Conservation (phyloP, 257 asterid genomes). For the Fraxinus pennsylvanica region DNA sequence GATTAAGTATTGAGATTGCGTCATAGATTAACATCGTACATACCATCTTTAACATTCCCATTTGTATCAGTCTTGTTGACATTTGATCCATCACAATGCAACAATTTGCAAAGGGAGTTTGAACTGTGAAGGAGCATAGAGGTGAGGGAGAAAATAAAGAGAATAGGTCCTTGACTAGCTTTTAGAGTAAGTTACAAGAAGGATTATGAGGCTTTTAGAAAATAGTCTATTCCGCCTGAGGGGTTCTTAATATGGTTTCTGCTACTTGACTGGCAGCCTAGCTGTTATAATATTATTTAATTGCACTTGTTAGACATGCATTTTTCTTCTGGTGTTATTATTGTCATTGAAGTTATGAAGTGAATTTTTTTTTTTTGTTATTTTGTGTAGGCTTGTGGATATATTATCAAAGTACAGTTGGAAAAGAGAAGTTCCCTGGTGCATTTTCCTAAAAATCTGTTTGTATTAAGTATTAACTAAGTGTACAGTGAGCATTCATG, state of each 20-base stretch:
- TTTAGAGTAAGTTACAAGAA: background rate
- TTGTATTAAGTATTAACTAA: background rate
- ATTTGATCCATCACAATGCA: too few relatives aligned
- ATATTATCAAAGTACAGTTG: background rate
- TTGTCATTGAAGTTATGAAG: background rate
- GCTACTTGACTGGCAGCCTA: background rate
- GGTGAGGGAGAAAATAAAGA: too few relatives aligned
- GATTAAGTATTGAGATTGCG: too few relatives aligned
- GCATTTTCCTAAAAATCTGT: background rate
- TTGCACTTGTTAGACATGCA: background rate
- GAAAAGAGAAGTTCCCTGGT: background rate
- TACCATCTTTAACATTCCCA: too few relatives aligned
- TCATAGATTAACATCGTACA: too few relatives aligned
- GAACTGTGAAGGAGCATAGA: too few relatives aligned
- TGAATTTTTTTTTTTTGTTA: background rate
- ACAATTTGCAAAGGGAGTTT: too few relatives aligned
- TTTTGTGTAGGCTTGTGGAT: background rate
- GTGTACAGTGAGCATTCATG: constrained; percentile 23
- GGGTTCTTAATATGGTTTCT: background rate
- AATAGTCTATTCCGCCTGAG: background rate
- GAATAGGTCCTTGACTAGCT: too few relatives aligned
- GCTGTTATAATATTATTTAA: background rate
- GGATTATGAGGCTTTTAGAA: background rate
- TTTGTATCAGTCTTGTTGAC: too few relatives aligned
- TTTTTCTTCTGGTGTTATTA: background rate